Conservation (phyloP, 257 asterid genomes). For the Capsicum pubescens region DNA sequence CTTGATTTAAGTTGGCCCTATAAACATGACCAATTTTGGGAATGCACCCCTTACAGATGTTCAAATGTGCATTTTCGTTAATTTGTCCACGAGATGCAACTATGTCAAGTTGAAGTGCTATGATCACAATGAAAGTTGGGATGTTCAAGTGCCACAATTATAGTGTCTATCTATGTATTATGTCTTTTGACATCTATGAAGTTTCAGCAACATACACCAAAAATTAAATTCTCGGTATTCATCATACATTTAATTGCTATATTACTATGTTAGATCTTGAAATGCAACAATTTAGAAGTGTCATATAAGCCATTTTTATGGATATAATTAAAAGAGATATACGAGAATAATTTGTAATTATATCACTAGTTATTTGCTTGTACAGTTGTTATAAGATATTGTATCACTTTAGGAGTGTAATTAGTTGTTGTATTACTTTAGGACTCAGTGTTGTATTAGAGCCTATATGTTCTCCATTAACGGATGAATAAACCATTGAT, state of each 20-base stretch:
- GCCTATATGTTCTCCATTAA: too few species aligned
- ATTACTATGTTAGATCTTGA: slow-evolving; percentile 45
- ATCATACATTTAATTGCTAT: neutral
- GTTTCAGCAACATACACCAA: neutral
- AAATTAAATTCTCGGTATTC: neutral
- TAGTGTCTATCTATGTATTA: neutral
- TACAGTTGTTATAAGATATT: too few species aligned
- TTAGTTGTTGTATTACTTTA: too few species aligned
- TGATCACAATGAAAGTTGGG: neutral
- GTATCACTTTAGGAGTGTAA: too few species aligned
- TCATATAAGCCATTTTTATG: slow-evolving; percentile 60
- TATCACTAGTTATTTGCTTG: too few species aligned
- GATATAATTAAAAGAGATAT: neutral
- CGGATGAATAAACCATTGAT: too few species aligned
- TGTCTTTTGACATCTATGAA: neutral
- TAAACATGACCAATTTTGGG: neutral
- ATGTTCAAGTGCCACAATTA: neutral
- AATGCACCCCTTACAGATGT: neutral
- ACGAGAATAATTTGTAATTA: too few species aligned
- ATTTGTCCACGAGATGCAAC: neutral
- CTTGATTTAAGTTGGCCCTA: too few species aligned
- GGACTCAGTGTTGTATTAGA: too few species aligned
- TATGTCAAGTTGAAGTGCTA: too few species aligned
- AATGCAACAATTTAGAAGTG: slow-evolving; percentile 48
- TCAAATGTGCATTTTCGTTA: neutral